These are phyloP conservation scores for Biscutella laevigata DNA, from an alignment of 441 rosid species.

Conservation along the genomic window DNA sequence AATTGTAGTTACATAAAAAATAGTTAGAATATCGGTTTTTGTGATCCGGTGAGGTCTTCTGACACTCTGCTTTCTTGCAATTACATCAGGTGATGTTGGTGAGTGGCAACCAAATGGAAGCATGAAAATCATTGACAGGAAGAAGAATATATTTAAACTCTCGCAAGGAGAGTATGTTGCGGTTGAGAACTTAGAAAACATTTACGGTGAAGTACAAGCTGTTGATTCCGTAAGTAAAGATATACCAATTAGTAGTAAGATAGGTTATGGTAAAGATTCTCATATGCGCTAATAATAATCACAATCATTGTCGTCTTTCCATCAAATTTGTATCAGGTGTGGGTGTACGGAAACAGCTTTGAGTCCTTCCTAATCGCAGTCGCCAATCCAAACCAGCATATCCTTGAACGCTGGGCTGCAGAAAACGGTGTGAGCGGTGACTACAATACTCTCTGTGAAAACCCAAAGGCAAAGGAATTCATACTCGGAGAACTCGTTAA, in stretches of 20 bases:
- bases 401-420: constrained; percentile 69
- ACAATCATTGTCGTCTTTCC: not conserved
- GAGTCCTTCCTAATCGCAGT: constrained; percentile 79
- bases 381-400: constrained; percentile 62
- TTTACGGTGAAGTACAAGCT: constrained; percentile 46
- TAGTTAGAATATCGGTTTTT: not conserved
- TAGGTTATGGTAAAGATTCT: not conserved
- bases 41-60: not conserved
- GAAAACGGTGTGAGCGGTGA: constrained; percentile 54
- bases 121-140: constrained; percentile 86
- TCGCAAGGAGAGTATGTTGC: constrained; percentile 99
- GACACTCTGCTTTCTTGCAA: not conserved
- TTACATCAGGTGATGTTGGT: constrained; percentile 77
- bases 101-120: constrained; percentile 97
- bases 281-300: not conserved
- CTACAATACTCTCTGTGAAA: constrained; percentile 52
- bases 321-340: constrained; percentile 42
- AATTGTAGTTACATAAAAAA: not conserved
- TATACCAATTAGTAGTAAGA: not conserved
- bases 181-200: constrained; percentile 84
- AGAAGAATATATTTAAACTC: constrained; percentile 94
- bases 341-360: constrained; percentile 96
- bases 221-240: constrained; percentile 58
- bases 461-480: constrained; percentile 57
- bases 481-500: constrained; percentile 64